Percentiles rank a stretch among this genome's conserved stretches.
These are phyloP conservation scores for Kuraishia hungarica DNA, from an alignment of 805 yeast genomes.

Conservation along the genomic window DNA sequence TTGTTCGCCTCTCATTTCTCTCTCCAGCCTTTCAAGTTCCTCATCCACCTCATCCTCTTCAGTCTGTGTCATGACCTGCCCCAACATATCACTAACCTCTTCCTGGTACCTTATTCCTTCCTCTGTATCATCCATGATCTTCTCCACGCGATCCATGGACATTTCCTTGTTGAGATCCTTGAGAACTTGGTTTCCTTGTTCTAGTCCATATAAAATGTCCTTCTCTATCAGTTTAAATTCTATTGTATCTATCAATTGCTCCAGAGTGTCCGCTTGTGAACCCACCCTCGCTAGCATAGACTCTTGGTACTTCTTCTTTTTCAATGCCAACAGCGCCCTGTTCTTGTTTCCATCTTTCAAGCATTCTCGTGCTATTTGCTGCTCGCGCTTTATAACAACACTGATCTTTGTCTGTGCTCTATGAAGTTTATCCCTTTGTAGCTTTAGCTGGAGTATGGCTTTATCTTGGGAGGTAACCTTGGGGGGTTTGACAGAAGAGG, in stretches of 20 bases:
- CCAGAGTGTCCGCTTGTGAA: slow-evolving; percentile 72
- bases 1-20: slow-evolving; percentile 25
- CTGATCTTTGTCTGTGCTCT: slow-evolving; percentile 60
- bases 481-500: slow-evolving; percentile 29
- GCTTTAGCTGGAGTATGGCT: slow-evolving; percentile 79
- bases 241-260: slow-evolving; percentile 66
- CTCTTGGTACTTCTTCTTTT: slow-evolving; percentile 78
- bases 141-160: slow-evolving; percentile 71
- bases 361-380: slow-evolving; percentile 47
- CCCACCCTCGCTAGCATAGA: slow-evolving; percentile 61
- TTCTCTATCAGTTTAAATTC: slow-evolving; percentile 87
- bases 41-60: slow-evolving; percentile 60
- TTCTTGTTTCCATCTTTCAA: slow-evolving; percentile 43
- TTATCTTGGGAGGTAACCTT: slow-evolving; percentile 77
- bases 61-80: slow-evolving; percentile 28
- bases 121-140: slow-evolving; percentile 72
- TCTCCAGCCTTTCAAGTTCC: slow-evolving; percentile 45
- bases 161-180: slow-evolving; percentile 71
- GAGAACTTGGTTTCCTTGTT: slow-evolving; percentile 73
- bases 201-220: slow-evolving; percentile 73
- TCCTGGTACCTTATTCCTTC: slow-evolving; percentile 77
- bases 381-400: slow-evolving; percentile 52
- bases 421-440: slow-evolving; percentile 78
- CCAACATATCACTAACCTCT: slow-evolving; percentile 52
- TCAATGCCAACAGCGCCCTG: slow-evolving; percentile 60